Evolutionary conservation across 2,329 filamentous ascomycete genomes (phyloP).

Genomic region (Fusarium foetens): DNA sequence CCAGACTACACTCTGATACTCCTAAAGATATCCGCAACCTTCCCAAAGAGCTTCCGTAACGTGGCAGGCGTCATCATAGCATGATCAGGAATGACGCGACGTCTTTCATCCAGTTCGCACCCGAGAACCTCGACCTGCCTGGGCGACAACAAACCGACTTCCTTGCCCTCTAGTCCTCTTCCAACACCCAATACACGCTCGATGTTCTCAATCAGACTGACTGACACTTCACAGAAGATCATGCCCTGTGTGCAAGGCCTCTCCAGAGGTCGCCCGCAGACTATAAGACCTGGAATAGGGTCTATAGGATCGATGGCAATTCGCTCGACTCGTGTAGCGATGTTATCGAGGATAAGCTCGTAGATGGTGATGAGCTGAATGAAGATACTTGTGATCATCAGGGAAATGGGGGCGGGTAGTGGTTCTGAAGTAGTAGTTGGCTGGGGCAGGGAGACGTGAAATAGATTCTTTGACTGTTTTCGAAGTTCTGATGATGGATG

Average conservation of each 20-base stretch:
- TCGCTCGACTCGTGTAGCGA: not conserved
- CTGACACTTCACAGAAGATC: not conserved
- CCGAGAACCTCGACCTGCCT: not conserved
- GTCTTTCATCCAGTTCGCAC: not conserved
- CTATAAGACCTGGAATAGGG: not conserved
- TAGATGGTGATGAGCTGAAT: not conserved
- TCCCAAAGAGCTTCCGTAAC: not conserved
- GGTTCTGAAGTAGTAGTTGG: not conserved
- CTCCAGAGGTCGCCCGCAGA: rapidly evolving
- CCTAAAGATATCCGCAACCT: not conserved
- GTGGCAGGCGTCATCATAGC: not conserved
- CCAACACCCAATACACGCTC: not conserved
- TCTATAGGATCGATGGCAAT: not conserved
- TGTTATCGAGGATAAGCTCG: not conserved
- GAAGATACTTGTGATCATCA: not conserved
- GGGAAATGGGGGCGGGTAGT: rapidly evolving
- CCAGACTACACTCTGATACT: not conserved
- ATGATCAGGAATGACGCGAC: not conserved
- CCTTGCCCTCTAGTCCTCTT: rapidly evolving
- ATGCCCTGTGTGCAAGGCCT: not conserved
- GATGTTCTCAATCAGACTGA: not conserved
- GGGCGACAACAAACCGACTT: not conserved
- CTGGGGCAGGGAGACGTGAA: rapidly evolving
- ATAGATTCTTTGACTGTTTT: rapidly evolving
- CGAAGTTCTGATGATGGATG: not conserved